Percentiles rank a stretch among this genome's conserved stretches.
These are phyloP conservation scores for Mycena pura DNA, from an alignment of 768 basidiomycete species.

Conservation along the genomic window DNA sequence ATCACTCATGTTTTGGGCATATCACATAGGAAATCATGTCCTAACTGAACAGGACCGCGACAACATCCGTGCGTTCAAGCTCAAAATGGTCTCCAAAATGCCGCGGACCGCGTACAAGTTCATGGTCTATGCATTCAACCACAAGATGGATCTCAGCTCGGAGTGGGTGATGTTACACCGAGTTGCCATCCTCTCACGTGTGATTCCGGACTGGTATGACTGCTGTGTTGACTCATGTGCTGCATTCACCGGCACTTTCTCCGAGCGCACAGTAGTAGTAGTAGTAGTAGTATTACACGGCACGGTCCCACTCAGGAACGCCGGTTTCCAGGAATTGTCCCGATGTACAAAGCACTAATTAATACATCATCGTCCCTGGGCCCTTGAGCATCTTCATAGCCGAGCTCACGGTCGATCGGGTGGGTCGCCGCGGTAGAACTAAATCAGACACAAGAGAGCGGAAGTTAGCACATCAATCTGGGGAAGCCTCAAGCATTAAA, in stretches of 20 bases:
- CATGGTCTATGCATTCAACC: neutral
- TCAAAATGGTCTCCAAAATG: neutral
- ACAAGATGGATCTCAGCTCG: neutral
- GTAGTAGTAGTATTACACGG: too few species aligned
- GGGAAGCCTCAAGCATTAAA: too few species aligned
- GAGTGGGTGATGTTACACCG: neutral
- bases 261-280: conserved; percentile 6
- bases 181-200: neutral
- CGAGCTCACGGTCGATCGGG: too few species aligned
- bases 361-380: too few species aligned
- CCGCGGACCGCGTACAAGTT: neutral
- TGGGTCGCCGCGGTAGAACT: too few species aligned
- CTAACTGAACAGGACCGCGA: neutral
- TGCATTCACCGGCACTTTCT: conserved; percentile 33
- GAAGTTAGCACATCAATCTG: too few species aligned
- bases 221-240: conserved; percentile 29
- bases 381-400: too few species aligned
- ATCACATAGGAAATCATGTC: neutral
- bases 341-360: too few species aligned
- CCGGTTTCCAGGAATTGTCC: too few species aligned
- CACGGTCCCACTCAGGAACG: too few species aligned
- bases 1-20: neutral
- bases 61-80: neutral
- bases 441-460: too few species aligned
- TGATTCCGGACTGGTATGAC: neutral